Evolutionary conservation across 352 stramenopile genomes (phyloP).

Genomic region (Pythium sp.): DNA sequence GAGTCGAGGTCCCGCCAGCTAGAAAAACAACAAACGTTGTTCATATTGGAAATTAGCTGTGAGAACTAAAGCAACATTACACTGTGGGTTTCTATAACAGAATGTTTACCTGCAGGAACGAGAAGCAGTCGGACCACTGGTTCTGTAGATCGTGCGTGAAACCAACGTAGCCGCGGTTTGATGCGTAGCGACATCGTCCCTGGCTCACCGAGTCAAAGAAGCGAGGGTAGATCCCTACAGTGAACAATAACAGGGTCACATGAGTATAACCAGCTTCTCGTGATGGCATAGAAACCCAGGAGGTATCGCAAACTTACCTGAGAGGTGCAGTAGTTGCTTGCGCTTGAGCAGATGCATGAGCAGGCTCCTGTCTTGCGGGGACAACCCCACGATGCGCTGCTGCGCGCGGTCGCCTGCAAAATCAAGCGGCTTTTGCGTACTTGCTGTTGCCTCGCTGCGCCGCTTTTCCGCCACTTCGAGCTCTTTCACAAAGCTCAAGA

Average conservation of each 20-base stretch:
- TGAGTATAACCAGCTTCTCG: background rate
- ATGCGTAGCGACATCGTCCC: constrained; percentile 61
- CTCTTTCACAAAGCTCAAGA: constrained; percentile 48
- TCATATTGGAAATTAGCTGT: background rate
- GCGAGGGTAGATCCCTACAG: constrained; percentile 50
- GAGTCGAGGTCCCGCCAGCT: constrained; percentile 58
- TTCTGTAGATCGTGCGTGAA: constrained; percentile 74
- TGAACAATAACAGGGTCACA: background rate
- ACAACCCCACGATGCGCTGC: constrained; percentile 34
- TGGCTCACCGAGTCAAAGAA: constrained; percentile 54
- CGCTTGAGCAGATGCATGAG: constrained; percentile 82
- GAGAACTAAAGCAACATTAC: background rate
- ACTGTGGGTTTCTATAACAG: background rate
- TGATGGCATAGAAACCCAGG: too few relatives aligned
- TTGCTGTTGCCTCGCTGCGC: constrained; percentile 6
- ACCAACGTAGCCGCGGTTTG: constrained; percentile 53
- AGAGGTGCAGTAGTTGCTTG: constrained; percentile 67
- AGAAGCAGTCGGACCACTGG: constrained; percentile 63
- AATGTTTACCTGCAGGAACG: constrained; percentile 55
- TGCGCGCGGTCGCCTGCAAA: constrained; percentile 37
- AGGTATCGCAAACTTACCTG: constrained; percentile 8
- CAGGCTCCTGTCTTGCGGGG: constrained; percentile 28
- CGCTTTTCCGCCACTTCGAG: constrained; percentile 39
- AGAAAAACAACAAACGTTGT: background rate
- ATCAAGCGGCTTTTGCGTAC: constrained; percentile 21